Evolutionary conservation across 208 protist genomes (phyloP).

Genomic region (Leptomonas pyrrhocoris): DNA sequence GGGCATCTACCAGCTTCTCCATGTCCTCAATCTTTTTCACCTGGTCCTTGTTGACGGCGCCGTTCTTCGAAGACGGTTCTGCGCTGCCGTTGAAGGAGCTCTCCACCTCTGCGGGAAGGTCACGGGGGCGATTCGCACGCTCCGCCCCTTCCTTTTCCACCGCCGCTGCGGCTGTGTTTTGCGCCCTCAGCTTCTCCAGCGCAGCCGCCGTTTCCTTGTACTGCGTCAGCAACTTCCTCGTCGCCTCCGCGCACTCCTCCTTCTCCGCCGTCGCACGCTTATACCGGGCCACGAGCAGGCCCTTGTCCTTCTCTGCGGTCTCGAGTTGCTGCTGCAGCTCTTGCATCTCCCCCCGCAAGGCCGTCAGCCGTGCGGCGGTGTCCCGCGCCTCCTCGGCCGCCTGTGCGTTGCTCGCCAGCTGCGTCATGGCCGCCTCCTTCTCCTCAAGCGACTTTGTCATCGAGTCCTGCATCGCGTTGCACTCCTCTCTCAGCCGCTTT

Average conservation of each 20-base stretch:
- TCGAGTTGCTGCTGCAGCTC: conserved; percentile 24
- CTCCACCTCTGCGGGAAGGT: neutral
- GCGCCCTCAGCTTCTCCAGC: conserved; percentile 14
- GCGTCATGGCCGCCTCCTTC: conserved; percentile 20
- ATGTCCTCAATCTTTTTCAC: neutral
- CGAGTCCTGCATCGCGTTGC: conserved; percentile 11
- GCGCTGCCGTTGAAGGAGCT: neutral
- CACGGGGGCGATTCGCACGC: neutral
- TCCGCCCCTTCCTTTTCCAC: neutral
- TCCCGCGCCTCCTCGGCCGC: conserved; percentile 30
- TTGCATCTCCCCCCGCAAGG: conserved; percentile 24
- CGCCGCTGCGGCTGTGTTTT: conserved; percentile 4
- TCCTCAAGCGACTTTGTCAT: conserved; percentile 13
- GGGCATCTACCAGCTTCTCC: conserved; percentile 21
- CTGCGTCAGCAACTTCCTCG: conserved; percentile 23
- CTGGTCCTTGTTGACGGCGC: neutral
- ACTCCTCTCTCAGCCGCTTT: conserved; percentile 22
- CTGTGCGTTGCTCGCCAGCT: conserved; percentile 24
- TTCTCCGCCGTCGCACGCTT: conserved; percentile 39
- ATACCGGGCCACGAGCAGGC: conserved; percentile 21
- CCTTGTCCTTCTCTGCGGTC: conserved; percentile 29
- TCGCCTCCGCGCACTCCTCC: conserved; percentile 35
- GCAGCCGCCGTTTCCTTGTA: conserved; percentile 28
- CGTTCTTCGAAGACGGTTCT: neutral
- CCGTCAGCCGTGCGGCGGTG: conserved; percentile 15